phyloP scores from a whole-genome alignment of 2,329 filamentous ascomycete genomes.

The Calcarisporium arbuscula region DNA sequence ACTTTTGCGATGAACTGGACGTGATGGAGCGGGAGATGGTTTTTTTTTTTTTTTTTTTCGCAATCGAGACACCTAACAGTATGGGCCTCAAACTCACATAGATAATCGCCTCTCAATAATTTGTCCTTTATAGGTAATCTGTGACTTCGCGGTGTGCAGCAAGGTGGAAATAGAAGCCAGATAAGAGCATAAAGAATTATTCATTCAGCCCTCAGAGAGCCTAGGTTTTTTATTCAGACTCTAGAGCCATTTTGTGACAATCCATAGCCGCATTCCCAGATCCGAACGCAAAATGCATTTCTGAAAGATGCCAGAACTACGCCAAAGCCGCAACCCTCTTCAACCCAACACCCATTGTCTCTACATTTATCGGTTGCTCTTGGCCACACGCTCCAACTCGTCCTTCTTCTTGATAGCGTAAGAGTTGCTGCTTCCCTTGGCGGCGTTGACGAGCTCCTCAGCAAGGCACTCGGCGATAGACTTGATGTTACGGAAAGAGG shows the following conservation, averaged over 20 bases:
- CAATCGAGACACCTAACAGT: too few relatives aligned
- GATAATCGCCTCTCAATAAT: too few relatives aligned
- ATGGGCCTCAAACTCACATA: too few relatives aligned
- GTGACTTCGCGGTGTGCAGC: too few relatives aligned
- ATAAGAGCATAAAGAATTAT: constrained; percentile 12
- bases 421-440: constrained; percentile 99
- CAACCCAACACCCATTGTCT: constrained; percentile 9
- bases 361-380: constrained; percentile 95
- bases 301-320: constrained; percentile 40
- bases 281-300: constrained; percentile 43
- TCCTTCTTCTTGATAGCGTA: constrained; percentile 99
- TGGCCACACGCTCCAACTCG: constrained; percentile 99
- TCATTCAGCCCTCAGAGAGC: constrained; percentile 33
- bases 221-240: constrained; percentile 37
- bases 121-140: too few relatives aligned
- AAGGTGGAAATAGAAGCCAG: too few relatives aligned
- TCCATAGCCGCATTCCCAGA: constrained; percentile 39
- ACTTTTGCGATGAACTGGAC: constrained; percentile 6
- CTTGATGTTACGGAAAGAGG: constrained; percentile 99
- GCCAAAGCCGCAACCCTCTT: constrained; percentile 31
- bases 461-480: constrained; percentile 98
- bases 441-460: constrained; percentile 99
- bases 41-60: too few relatives aligned
- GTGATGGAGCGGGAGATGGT: too few relatives aligned
- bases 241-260: constrained; percentile 36